phyloP scores from a whole-genome alignment of 2,329 filamentous ascomycete genomes.

The Aspergillus niger region DNA sequence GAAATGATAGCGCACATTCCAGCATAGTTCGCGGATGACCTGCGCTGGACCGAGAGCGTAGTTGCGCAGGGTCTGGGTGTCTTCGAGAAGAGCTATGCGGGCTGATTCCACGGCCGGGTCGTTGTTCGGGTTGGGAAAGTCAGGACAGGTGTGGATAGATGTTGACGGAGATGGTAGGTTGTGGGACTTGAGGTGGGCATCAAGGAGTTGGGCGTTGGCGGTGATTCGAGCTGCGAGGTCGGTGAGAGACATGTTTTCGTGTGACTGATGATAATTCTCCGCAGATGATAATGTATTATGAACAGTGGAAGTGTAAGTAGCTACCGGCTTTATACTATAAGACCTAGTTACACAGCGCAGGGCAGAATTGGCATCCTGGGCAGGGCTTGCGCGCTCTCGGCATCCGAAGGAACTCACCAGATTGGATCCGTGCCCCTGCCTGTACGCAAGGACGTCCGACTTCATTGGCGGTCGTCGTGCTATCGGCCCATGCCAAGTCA shows the following conservation, averaged over 20 bases:
- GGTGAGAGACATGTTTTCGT: neutral
- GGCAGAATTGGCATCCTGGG: neutral
- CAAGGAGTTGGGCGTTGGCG: neutral
- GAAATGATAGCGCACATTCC: neutral
- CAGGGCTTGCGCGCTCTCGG: neutral
- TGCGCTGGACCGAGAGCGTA: neutral
- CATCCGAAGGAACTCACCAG: neutral
- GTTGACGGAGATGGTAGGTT: neutral
- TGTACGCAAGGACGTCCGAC: too few relatives aligned
- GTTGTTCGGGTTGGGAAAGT: slow-evolving; percentile 3
- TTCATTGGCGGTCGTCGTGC: too few relatives aligned
- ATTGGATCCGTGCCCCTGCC: neutral
- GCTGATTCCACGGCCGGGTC: neutral
- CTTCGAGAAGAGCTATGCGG: neutral
- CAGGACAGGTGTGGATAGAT: neutral
- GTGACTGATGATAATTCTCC: too few relatives aligned
- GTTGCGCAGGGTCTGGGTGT: neutral
- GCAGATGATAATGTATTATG: too few relatives aligned
- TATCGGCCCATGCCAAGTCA: too few relatives aligned
- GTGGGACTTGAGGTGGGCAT: neutral
- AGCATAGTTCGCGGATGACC: neutral
- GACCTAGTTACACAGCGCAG: neutral
- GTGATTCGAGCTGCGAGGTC: neutral
- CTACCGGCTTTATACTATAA: too few relatives aligned
- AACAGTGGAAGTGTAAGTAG: too few relatives aligned